These are phyloP conservation scores for Aureobasidium sp. DNA, from an alignment of 2,329 filamentous ascomycete genomes.

Conservation along the genomic window DNA sequence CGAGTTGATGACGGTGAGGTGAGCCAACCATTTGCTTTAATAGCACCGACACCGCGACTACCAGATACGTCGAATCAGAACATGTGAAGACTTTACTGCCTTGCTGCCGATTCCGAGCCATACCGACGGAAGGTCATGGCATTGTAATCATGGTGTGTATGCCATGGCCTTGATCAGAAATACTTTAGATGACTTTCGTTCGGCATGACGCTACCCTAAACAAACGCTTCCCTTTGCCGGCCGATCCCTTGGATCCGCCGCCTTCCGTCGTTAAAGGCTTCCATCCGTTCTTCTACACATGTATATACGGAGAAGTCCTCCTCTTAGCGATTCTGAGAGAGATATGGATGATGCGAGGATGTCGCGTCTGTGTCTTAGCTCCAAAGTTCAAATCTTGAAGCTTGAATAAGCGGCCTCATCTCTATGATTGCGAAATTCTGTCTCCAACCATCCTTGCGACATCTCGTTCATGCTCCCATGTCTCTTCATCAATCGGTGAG, in stretches of 20 bases:
- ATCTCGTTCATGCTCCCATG: background rate
- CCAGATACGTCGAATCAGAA: background rate
- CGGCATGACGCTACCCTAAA: constrained; percentile 2
- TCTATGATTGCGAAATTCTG: too few relatives aligned
- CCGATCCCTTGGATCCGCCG: constrained; percentile 2
- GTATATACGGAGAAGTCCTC: background rate
- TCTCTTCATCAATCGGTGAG: background rate
- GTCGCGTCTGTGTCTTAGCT: background rate
- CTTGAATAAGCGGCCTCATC: background rate
- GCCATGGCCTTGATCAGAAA: background rate
- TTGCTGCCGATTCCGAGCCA: constrained; percentile 8
- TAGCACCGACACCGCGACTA: background rate
- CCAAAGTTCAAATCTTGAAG: background rate
- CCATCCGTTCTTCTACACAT: background rate
- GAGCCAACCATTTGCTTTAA: background rate
- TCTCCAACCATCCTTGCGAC: background rate
- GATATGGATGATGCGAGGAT: background rate
- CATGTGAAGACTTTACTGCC: background rate
- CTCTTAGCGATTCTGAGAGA: background rate
- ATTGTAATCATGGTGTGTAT: background rate
- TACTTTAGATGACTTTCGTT: background rate
- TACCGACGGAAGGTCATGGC: background rate
- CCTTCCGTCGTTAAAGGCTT: background rate
- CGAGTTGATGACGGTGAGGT: background rate
- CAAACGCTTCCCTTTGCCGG: background rate